Evolutionary conservation across 805 yeast species (phyloP).

Genomic region (Saturnispora diversa): DNA sequence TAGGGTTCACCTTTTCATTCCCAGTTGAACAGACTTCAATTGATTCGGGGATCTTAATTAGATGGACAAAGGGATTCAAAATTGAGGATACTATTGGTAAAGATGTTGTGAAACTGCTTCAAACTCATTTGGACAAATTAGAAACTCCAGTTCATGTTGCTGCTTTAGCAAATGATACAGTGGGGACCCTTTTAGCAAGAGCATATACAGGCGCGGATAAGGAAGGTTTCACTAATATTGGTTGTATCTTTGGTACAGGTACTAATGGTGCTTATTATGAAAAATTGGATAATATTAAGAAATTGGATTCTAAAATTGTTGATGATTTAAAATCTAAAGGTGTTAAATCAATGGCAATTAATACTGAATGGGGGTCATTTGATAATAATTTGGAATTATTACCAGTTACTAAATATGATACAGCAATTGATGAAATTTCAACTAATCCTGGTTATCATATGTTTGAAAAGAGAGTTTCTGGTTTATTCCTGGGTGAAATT

Average conservation of each 20-base stretch:
- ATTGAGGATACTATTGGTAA: conserved; percentile 77
- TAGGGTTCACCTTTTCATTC: conserved; percentile 93
- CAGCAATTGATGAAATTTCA: conserved; percentile 58
- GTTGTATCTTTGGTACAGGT: conserved; percentile 95
- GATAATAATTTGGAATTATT: conserved; percentile 71
- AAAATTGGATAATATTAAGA: conserved; percentile 60
- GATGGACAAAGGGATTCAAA: conserved; percentile 96
- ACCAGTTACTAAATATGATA: conserved; percentile 76
- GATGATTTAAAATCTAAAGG: conserved; percentile 35
- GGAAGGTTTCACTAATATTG: conserved; percentile 70
- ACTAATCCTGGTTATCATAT: conserved; percentile 82
- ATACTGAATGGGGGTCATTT: conserved; percentile 98
- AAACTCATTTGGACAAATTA: conserved; percentile 53
- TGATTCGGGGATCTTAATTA: conserved; percentile 67
- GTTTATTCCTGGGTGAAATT: conserved; percentile 90
- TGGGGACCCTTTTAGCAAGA: conserved; percentile 84
- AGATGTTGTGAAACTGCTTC: conserved; percentile 72
- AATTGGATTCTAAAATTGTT: conserved; percentile 47
- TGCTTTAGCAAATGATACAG: conserved; percentile 93
- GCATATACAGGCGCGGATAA: conserved; percentile 64
- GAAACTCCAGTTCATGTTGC: conserved; percentile 62
- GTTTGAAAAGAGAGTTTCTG: conserved; percentile 88
- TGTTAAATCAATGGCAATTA: conserved; percentile 70
- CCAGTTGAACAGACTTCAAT: conserved; percentile 84
- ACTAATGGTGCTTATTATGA: conserved; percentile 95